A percentile compares a stretch with the other conserved stretches of the same genome.
These are phyloP conservation scores for Stephania yunnanensis DNA, from an alignment of 164 flowering plant genomes.

Conservation along the genomic window DNA sequence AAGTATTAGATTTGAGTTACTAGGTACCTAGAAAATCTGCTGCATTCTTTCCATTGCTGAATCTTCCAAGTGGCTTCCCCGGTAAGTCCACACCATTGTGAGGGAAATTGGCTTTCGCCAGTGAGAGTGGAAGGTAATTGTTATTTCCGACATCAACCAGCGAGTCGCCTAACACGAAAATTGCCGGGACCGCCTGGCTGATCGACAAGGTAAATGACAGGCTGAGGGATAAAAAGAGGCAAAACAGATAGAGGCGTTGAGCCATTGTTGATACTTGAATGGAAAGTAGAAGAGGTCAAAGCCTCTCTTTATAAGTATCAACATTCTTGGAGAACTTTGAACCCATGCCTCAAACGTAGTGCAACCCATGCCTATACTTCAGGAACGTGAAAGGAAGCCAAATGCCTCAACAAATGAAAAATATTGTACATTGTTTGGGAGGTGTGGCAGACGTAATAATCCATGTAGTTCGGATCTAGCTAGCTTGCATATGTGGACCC, in stretches of 20 bases:
- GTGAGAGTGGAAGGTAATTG: slow-evolving; percentile 43
- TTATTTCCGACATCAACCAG: slow-evolving; percentile 81
- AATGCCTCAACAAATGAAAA: too few species aligned
- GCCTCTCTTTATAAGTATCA: too few species aligned
- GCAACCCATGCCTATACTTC: too few species aligned
- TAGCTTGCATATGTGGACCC: too few species aligned
- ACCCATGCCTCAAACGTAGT: too few species aligned
- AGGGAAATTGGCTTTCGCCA: slow-evolving; percentile 60
- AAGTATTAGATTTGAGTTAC: not conserved
- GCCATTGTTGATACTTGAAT: slow-evolving; percentile 1
- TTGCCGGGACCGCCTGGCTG: slow-evolving; percentile 41
- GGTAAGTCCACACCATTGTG: slow-evolving; percentile 80
- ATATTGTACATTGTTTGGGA: too few species aligned
- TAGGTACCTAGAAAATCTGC: slow-evolving; percentile 66
- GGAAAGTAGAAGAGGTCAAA: too few species aligned
- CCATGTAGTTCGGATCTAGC: too few species aligned
- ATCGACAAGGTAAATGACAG: slow-evolving; percentile 10
- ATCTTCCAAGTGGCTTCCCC: slow-evolving; percentile 61
- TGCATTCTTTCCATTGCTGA: slow-evolving; percentile 69
- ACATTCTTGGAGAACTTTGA: too few species aligned
- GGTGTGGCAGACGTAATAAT: too few species aligned
- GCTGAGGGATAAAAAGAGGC: slow-evolving; percentile 2
- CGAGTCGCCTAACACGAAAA: slow-evolving; percentile 75
- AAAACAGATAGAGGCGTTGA: not conserved
- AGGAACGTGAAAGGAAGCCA: too few species aligned